phyloP scores from a whole-genome alignment of 2,329 filamentous ascomycete species.

The Teratosphaeria gauchensis region DNA sequence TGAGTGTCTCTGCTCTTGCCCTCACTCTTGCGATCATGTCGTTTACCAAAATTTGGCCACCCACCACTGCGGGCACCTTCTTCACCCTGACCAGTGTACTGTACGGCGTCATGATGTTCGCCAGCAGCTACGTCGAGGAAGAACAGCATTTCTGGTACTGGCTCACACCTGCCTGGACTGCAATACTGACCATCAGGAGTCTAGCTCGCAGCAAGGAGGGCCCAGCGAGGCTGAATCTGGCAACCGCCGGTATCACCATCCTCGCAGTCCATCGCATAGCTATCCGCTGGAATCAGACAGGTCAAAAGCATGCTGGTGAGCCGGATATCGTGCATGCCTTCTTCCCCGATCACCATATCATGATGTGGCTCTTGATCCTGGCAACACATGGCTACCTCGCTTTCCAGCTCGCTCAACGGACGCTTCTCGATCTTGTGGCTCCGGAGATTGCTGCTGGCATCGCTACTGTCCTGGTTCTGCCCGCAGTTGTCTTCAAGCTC shows the following conservation, averaged over 20 bases:
- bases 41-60: constrained; percentile 21
- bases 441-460: constrained; percentile 21
- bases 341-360: constrained; percentile 50
- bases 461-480: constrained; percentile 36
- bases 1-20: constrained; percentile 33
- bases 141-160: constrained; percentile 99
- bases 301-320: constrained; percentile 88
- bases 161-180: constrained; percentile 60
- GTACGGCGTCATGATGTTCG: constrained; percentile 91
- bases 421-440: constrained; percentile 19
- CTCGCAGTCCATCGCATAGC: constrained; percentile 56
- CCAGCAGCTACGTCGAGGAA: constrained; percentile 94
- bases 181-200: constrained; percentile 21
- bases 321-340: constrained; percentile 73
- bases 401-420: constrained; percentile 30
- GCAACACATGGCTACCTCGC: constrained; percentile 57
- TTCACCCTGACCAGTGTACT: constrained; percentile 28
- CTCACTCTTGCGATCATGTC: constrained; percentile 28
- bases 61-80: constrained; percentile 38
- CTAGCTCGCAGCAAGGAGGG: neutral
- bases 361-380: constrained; percentile 67
- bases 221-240: neutral
- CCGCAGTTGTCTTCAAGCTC: constrained; percentile 76
- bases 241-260: constrained; percentile 25
- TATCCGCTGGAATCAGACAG: constrained; percentile 89